These are phyloP conservation scores for Mucor velutinosus DNA, from an alignment of 371 early-diverging fungal genomes.

Conservation along the genomic window DNA sequence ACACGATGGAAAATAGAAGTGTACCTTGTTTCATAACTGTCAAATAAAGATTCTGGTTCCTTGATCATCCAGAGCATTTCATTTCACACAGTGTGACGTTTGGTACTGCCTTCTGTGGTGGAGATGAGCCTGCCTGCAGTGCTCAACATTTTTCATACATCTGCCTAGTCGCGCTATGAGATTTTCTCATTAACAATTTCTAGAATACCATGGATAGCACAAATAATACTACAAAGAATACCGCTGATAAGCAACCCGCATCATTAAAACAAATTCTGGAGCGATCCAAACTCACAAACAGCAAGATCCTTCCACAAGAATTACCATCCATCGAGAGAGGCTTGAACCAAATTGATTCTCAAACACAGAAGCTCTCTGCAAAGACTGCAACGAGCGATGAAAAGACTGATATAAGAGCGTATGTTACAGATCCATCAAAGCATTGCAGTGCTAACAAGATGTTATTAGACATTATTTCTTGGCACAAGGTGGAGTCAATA, in stretches of 20 bases:
- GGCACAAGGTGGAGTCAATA: slow-evolving; percentile 48
- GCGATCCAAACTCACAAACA: slow-evolving; percentile 37
- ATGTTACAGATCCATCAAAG: neutral
- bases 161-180: neutral
- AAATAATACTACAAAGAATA: neutral
- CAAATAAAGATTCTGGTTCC: neutral
- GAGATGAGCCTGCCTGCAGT: neutral
- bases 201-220: neutral
- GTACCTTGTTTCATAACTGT: neutral
- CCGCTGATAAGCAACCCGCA: slow-evolving; percentile 6
- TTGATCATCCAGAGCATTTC: too few species aligned
- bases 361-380: slow-evolving; percentile 33
- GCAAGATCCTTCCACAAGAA: slow-evolving; percentile 31
- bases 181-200: neutral
- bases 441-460: neutral
- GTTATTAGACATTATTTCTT: slow-evolving; percentile 44
- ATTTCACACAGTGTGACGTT: neutral
- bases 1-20: neutral
- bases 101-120: neutral
- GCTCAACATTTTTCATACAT: neutral
- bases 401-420: slow-evolving; percentile 42
- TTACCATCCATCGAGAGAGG: slow-evolving; percentile 45
- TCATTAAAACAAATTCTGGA: slow-evolving; percentile 42
- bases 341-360: slow-evolving; percentile 41
- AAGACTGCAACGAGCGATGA: slow-evolving; percentile 19